phyloP scores from a whole-genome alignment of 2,329 filamentous ascomycete genomes.

The Basipetospora chlamydospora region DNA sequence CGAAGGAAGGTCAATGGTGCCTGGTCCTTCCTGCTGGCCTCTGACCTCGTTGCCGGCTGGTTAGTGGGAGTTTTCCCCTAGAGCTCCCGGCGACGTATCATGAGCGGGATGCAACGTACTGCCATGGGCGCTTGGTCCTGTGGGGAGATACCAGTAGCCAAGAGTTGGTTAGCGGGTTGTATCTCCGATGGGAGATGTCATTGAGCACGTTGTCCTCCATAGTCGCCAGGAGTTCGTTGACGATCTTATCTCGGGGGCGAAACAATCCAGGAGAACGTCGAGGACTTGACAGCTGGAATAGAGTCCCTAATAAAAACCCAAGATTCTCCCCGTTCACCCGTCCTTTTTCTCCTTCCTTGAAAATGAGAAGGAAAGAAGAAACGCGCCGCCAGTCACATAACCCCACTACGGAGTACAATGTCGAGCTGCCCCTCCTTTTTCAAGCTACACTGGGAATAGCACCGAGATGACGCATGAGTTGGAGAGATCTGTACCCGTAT shows the following conservation, averaged over 20 bases:
- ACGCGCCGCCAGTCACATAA: no score
- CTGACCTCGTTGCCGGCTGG: conserved; percentile 17
- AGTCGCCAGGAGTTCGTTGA: conserved; percentile 8
- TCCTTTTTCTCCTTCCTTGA: no score
- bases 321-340: no score
- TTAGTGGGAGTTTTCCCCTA: not conserved
- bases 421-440: no score
- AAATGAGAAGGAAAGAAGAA: no score
- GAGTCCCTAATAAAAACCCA: no score
- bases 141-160: conserved; percentile 95
- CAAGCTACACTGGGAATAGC: no score
- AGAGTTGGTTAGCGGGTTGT: conserved; percentile 77
- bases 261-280: not conserved
- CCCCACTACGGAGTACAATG: no score
- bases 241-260: no score
- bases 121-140: conserved; percentile 93
- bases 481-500: no score
- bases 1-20: conserved; percentile 53
- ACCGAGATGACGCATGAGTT: no score
- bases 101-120: conserved; percentile 43
- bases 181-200: conserved; percentile 92
- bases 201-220: conserved; percentile 72
- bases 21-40: conserved; percentile 62
- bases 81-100: no score
- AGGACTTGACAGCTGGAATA: not conserved